Conservation (phyloP, 768 basidiomycete species). For the Tylopilus plumbeoviolaceoides region DNA sequence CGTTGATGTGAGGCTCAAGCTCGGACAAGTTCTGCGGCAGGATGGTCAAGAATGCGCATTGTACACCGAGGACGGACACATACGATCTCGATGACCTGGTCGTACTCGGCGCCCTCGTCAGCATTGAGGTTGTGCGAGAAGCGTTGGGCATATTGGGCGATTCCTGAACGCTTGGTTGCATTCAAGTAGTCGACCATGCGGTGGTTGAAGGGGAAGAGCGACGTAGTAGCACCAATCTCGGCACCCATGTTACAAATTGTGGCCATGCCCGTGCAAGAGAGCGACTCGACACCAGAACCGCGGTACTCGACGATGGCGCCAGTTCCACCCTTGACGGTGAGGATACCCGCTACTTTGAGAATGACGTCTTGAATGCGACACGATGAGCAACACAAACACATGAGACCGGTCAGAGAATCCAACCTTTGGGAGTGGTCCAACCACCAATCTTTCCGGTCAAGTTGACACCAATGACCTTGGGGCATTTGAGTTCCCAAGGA, state of each 20-base stretch:
- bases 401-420: conserved; percentile 9
- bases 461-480: conserved; percentile 98
- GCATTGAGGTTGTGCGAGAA: conserved; percentile 90
- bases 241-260: conserved; percentile 99
- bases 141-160: conserved; percentile 82
- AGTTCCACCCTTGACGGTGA: conserved; percentile 99
- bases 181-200: conserved; percentile 93
- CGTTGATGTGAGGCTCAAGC: conserved; percentile 99
- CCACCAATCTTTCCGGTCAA: conserved; percentile 92
- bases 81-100: conserved; percentile 89
- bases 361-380: conserved; percentile 69
- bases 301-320: conserved; percentile 98
- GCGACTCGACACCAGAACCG: conserved; percentile 90
- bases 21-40: conserved; percentile 77
- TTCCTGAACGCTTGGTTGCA: conserved; percentile 88
- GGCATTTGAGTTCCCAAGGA: conserved; percentile 99
- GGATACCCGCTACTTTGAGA: conserved; percentile 97
- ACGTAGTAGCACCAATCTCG: conserved; percentile 98
- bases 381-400: conserved; percentile 7
- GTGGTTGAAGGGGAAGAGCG: conserved; percentile 96
- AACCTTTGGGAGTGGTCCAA: conserved; percentile 98
- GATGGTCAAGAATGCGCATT: neutral
- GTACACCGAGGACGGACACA: conserved; percentile 25
- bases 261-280: conserved; percentile 98
- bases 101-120: conserved; percentile 88